These are phyloP conservation scores for Euphrasia arctica DNA, from an alignment of 305 asterid genomes.

Conservation along the genomic window DNA sequence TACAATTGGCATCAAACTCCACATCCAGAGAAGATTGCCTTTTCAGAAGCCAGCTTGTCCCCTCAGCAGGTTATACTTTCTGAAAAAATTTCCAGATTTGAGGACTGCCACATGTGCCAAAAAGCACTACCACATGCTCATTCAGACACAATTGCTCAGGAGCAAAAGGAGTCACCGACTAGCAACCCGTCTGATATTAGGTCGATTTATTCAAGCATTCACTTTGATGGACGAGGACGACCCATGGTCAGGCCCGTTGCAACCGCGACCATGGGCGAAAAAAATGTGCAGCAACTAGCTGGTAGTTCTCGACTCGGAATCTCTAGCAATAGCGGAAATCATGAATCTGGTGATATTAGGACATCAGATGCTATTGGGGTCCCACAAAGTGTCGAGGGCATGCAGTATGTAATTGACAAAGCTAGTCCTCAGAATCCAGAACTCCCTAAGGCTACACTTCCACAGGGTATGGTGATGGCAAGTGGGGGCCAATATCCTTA, in stretches of 20 bases:
- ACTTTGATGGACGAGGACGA: constrained; percentile 58
- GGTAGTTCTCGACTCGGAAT: constrained; percentile 32
- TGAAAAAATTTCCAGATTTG: constrained; percentile 39
- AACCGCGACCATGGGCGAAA: constrained; percentile 16
- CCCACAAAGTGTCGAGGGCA: constrained; percentile 36
- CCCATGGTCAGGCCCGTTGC: constrained; percentile 42
- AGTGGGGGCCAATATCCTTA: constrained; percentile 52
- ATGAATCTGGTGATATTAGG: constrained; percentile 39
- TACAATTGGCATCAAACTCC: constrained; percentile 66
- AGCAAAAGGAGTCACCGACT: constrained; percentile 48
- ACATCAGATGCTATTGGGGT: constrained; percentile 35
- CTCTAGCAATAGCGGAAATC: constrained; percentile 29
- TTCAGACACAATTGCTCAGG: constrained; percentile 77
- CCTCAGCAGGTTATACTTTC: constrained; percentile 44
- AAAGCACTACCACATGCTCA: constrained; percentile 96
- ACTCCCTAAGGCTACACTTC: constrained; percentile 36
- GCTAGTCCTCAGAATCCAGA: constrained; percentile 35
- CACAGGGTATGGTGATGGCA: constrained; percentile 44
- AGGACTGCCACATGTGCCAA: constrained; percentile 85
- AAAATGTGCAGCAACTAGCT: constrained; percentile 31
- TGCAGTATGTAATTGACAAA: constrained; percentile 32
- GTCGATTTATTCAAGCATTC: constrained; percentile 52
- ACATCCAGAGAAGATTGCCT: constrained; percentile 49
- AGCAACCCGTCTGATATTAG: constrained; percentile 44
- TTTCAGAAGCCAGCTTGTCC: constrained; percentile 47